phyloP scores from a whole-genome alignment of 192 early-diverging fungal genomes.

The Geranomyces michiganensis region DNA sequence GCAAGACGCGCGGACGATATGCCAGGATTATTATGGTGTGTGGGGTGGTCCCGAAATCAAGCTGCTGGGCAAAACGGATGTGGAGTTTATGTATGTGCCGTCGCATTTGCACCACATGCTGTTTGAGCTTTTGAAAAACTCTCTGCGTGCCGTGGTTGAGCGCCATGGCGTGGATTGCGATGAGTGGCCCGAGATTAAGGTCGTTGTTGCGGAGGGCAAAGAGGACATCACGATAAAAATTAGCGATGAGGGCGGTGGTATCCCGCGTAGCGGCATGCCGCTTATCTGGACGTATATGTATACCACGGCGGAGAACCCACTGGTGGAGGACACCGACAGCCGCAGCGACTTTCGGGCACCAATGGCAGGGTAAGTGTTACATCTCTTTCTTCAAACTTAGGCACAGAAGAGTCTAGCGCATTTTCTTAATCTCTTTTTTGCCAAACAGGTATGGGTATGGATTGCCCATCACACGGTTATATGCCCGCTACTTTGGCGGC shows the following conservation, averaged over 20 bases:
- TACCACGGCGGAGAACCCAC: conserved; percentile 55
- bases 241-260: conserved; percentile 93
- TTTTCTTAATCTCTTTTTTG: conserved; percentile 44
- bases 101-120: conserved; percentile 96
- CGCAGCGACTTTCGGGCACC: conserved; percentile 54
- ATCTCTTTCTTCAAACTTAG: background rate
- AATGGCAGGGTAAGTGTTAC: conserved; percentile 50
- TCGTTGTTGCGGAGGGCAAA: conserved; percentile 72
- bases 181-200: conserved; percentile 89
- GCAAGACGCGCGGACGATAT: conserved; percentile 87
- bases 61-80: conserved; percentile 55
- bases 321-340: conserved; percentile 35
- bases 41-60: conserved; percentile 72
- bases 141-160: conserved; percentile 92
- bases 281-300: conserved; percentile 95
- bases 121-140: conserved; percentile 98
- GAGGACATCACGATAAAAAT: conserved; percentile 97
- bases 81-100: conserved; percentile 96
- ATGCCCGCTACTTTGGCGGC: conserved; percentile 96
- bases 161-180: conserved; percentile 81
- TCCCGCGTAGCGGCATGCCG: conserved; percentile 83
- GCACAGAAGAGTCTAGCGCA: no score
- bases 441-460: conserved; percentile 98
- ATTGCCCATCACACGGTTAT: conserved; percentile 84
- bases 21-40: conserved; percentile 87